Conservation (phyloP, 371 early-diverging fungal genomes). For the Phascolomyces articulosus region DNA sequence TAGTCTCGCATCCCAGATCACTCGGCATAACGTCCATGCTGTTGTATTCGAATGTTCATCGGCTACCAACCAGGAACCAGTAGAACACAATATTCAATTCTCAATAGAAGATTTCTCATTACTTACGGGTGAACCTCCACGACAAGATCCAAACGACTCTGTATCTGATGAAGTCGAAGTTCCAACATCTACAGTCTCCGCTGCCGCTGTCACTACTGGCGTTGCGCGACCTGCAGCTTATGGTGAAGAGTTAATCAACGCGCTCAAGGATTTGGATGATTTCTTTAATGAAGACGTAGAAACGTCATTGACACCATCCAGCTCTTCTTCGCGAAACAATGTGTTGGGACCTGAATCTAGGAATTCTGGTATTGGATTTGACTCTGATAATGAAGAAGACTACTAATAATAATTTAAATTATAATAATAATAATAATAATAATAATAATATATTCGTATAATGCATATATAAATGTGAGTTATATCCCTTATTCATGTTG, state of each 20-base stretch:
- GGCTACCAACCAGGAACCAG: constrained; percentile 40
- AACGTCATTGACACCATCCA: constrained; percentile 4
- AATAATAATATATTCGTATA: too few relatives aligned
- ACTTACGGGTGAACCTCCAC: constrained; percentile 33
- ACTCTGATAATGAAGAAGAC: constrained; percentile 9
- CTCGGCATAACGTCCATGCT: constrained; percentile 56
- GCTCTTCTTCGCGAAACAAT: constrained; percentile 1
- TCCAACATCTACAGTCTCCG: not conserved
- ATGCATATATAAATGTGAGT: too few relatives aligned
- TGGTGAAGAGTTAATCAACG: constrained; percentile 57
- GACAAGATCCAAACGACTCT: constrained; percentile 1
- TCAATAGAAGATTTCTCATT: constrained; percentile 53
- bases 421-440: not conserved
- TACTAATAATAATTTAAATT: not conserved
- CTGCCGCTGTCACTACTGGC: not conserved
- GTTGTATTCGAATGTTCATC: constrained; percentile 56
- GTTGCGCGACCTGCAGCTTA: constrained; percentile 11
- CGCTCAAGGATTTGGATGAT: constrained; percentile 61
- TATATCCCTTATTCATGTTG: not conserved
- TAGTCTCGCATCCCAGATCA: constrained; percentile 30
- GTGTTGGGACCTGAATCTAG: not conserved
- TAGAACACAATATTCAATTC: constrained; percentile 50
- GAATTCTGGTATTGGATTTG: constrained; percentile 10
- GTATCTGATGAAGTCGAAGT: not conserved
- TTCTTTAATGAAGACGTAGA: constrained; percentile 63